Evolutionary conservation across 106 monocot species (phyloP), one percentile per base, ranked within the genome.

Genomic region (Dioscorea zingiberensis): DNA sequence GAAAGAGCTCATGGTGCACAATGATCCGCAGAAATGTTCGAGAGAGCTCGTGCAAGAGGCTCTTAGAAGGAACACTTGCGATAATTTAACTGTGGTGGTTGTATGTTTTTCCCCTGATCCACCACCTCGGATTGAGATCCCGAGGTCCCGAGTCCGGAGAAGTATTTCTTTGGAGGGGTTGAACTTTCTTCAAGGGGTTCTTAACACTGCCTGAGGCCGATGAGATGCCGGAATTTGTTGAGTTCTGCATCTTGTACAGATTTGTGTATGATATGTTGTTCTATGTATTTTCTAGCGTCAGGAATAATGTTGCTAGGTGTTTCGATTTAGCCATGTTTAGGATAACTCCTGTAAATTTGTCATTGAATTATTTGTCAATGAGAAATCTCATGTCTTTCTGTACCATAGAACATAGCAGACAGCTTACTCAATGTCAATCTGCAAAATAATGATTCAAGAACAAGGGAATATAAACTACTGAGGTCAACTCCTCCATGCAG

Each of bases 401-500:
- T 38, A 38, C 38, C 38, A 38, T 38, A 38, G 38, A 38, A 8
- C 10, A 8, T 53, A 15, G 51, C 51, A 16, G 19, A 58, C 23
- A 21, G n/a, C n/a, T n/a, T n/a, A 47, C 13, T 7, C 13, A 47
- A 47, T 47, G 46, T 47, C 13, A 8, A 13, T 47, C 7, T 47
- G 7, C 46, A 8, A 47, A 7, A 7, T 13, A 8, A 8, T 13
- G 46, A 13, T 47, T 47, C 46, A 47, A 47, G 9, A 8, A 47
- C 7, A 8, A 7, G 46, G 46, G 13, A 47, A 47, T 8, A 47
- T 8, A 47, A 47, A 47, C 46, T 47, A 47, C 46, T 47, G 46
- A 47, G 13, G 13, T 92, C 84, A 98, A 78, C 67, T 98, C 51
- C 97, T 48, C 97, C 92, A 92, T 16, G 83, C 84, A 26, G 97